Conservation (phyloP, 371 early-diverging fungal species). For the Chytridium lagenaria region DNA sequence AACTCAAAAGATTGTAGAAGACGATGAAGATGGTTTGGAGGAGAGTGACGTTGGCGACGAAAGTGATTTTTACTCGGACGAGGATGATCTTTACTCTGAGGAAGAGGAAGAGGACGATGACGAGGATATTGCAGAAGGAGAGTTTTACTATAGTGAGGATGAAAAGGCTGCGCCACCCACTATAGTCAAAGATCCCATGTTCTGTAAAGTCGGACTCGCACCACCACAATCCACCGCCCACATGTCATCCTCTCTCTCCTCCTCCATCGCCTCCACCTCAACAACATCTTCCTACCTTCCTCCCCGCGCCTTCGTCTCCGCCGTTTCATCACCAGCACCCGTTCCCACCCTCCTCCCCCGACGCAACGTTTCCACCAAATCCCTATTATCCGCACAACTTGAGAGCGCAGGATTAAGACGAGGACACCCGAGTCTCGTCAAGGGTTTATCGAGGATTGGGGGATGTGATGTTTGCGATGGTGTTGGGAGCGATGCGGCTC, state of each 20-base stretch:
- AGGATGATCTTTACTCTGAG: not conserved
- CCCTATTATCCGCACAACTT: not conserved
- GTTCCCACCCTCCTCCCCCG: not conserved
- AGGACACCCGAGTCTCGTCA: not conserved
- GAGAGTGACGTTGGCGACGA: not conserved
- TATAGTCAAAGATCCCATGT: not conserved
- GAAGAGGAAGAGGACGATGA: not conserved
- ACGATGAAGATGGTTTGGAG: not conserved
- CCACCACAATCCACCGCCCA: not conserved
- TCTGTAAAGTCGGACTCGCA: not conserved
- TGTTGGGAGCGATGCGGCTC: not conserved
- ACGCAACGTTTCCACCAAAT: not conserved
- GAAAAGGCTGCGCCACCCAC: not conserved
- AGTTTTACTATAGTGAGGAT: not conserved
- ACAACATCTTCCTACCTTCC: not conserved
- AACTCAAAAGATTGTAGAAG: too few species aligned
- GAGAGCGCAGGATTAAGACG: not conserved
- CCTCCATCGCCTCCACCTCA: not conserved
- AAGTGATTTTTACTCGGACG: slow-evolving; percentile 5
- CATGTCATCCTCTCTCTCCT: not conserved
- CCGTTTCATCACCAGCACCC: not conserved
- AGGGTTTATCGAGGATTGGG: not conserved
- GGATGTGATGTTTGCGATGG: not conserved
- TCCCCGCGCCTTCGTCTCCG: not conserved
- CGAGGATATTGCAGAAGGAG: not conserved